phyloP scores from a whole-genome alignment of 805 yeast genomes.

The Metschnikowia matae region DNA sequence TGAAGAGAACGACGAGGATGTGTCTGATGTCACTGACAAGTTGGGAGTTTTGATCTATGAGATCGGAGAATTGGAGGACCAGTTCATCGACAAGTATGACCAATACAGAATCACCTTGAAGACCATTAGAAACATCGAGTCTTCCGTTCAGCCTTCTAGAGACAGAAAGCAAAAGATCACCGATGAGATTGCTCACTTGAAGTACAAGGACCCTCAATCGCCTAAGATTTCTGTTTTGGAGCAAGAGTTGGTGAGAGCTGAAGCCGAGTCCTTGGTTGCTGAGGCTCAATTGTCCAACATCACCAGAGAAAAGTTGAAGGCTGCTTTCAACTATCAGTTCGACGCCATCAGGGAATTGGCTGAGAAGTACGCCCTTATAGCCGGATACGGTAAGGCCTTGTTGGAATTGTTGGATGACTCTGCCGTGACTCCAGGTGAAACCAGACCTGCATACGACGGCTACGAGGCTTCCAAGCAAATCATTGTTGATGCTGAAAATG shows the following conservation, averaged over 20 bases:
- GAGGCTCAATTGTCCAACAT: conserved; percentile 98
- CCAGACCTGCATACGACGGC: conserved; percentile 97
- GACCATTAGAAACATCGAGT: conserved; percentile 93
- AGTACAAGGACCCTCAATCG: conserved; percentile 97
- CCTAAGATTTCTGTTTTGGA: conserved; percentile 93
- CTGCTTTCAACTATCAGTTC: conserved; percentile 94
- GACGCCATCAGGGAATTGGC: conserved; percentile 93
- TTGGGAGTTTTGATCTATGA: conserved; percentile 93
- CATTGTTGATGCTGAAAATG: conserved; percentile 93
- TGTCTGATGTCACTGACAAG: conserved; percentile 94
- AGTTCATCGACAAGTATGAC: conserved; percentile 96
- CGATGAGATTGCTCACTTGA: conserved; percentile 94
- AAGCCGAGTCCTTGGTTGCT: conserved; percentile 97
- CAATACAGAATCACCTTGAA: conserved; percentile 95
- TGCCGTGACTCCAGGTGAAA: conserved; percentile 98
- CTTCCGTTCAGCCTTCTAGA: conserved; percentile 96
- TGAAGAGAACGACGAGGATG: conserved; percentile 95
- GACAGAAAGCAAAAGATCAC: conserved; percentile 97
- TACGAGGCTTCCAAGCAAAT: conserved; percentile 97
- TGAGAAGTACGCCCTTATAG: conserved; percentile 94
- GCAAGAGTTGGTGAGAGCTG: conserved; percentile 98
- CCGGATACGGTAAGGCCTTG: conserved; percentile 97
- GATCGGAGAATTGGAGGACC: conserved; percentile 97
- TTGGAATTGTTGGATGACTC: conserved; percentile 93
- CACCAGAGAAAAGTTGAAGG: conserved; percentile 96